These are phyloP conservation scores for Candida yuanshanica DNA, from an alignment of 805 yeast species.

Conservation along the genomic window DNA sequence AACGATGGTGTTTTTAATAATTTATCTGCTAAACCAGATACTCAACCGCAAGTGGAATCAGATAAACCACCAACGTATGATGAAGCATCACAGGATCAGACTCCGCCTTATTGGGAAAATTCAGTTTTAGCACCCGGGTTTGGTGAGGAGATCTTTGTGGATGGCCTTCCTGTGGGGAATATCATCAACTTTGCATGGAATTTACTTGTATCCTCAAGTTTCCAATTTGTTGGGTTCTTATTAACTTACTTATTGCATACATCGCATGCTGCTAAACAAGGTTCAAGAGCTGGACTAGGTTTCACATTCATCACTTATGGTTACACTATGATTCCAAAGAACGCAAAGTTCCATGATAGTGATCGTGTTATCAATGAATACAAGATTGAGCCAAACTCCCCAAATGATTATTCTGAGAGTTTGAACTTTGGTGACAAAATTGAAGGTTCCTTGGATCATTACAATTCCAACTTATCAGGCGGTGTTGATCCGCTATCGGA, in stretches of 20 bases:
- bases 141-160: constrained; percentile 85
- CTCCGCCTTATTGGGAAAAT: constrained; percentile 97
- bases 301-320: constrained; percentile 74
- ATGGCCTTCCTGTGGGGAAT: constrained; percentile 93
- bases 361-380: constrained; percentile 14
- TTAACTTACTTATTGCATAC: constrained; percentile 89
- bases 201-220: constrained; percentile 78
- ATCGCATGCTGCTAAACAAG: constrained; percentile 95
- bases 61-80: constrained; percentile 84
- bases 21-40: constrained; percentile 82
- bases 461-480: constrained; percentile 16
- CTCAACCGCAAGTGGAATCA: constrained; percentile 23
- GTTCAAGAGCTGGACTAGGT: constrained; percentile 90
- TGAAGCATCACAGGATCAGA: constrained; percentile 89
- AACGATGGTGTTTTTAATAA: constrained; percentile 93
- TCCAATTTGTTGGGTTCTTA: constrained; percentile 90
- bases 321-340: constrained; percentile 45
- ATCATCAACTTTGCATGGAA: constrained; percentile 89
- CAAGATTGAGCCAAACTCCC: constrained; percentile 50
- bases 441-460: constrained; percentile 23
- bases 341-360: constrained; percentile 23
- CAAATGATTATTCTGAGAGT: constrained; percentile 38
- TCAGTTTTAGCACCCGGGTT: constrained; percentile 71
- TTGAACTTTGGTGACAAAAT: constrained; percentile 32
- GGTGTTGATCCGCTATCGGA: constrained; percentile 15